phyloP scores from a whole-genome alignment of 2,329 filamentous ascomycete species.

The Ceratocystiopsis sp. region DNA sequence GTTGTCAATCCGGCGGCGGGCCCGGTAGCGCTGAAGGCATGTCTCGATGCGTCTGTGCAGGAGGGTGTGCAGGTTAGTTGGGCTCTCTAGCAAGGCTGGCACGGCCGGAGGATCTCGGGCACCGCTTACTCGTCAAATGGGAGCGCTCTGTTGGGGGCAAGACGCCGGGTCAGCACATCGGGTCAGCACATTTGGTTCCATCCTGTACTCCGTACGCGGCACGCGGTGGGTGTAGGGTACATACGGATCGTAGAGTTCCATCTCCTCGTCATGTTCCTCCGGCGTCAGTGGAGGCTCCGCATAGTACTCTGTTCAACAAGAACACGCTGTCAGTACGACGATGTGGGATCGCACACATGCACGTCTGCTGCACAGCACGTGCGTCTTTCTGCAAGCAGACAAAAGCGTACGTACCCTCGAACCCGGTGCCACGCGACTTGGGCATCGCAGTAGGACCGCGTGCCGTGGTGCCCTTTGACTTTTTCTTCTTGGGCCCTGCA shows the following conservation, averaged over 20 bases:
- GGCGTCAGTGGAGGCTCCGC: constrained; percentile 66
- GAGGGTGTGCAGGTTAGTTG: too few relatives aligned
- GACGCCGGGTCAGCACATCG: background rate
- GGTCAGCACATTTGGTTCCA: background rate
- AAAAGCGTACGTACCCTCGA: constrained; percentile 34
- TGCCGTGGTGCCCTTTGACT: constrained; percentile 18
- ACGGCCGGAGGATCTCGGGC: constrained; percentile 8
- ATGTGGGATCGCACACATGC: too few relatives aligned
- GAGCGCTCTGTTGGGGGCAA: constrained; percentile 1
- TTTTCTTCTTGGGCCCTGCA: constrained; percentile 16
- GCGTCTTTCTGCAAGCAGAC: too few relatives aligned
- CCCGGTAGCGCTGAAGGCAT: constrained; percentile 67
- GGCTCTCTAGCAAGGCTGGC: constrained; percentile 24
- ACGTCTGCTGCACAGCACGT: too few relatives aligned
- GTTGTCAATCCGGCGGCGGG: constrained; percentile 54
- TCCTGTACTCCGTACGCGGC: too few relatives aligned
- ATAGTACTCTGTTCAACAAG: constrained; percentile 40
- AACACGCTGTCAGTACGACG: too few relatives aligned
- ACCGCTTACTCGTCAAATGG: constrained; percentile 6
- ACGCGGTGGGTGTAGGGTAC: constrained; percentile 13
- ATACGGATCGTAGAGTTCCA: constrained; percentile 47
- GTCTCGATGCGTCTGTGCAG: constrained; percentile 56
- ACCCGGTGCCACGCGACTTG: constrained; percentile 41
- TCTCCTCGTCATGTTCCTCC: constrained; percentile 47
- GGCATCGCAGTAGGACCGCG: constrained; percentile 24